Conservation (phyloP, 768 basidiomycete species). For the Dioszegia crocea region DNA sequence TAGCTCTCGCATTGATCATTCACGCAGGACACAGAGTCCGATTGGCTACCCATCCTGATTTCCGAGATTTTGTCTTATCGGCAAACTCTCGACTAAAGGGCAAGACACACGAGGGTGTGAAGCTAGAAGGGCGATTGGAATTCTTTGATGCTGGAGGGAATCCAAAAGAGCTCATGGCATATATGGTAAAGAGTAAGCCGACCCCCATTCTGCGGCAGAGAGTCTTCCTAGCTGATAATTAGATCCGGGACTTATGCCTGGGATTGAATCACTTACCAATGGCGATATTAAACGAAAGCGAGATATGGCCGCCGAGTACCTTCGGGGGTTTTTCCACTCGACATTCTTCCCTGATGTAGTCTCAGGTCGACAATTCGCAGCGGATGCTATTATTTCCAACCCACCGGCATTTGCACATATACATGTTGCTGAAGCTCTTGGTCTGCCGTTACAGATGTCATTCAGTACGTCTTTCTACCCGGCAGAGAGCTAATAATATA, state of each 20-base stretch:
- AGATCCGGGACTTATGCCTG: constrained; percentile 63
- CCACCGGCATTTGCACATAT: constrained; percentile 30
- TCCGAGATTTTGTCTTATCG: constrained; percentile 56
- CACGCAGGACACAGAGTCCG: constrained; percentile 58
- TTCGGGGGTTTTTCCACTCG: constrained; percentile 28
- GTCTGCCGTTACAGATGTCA: constrained; percentile 29
- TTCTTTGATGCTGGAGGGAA: constrained; percentile 62
- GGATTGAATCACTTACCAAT: constrained; percentile 57
- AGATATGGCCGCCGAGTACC: constrained; percentile 55
- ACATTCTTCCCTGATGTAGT: constrained; percentile 22
- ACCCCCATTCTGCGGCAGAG: too few relatives aligned
- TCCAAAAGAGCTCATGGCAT: constrained; percentile 62
- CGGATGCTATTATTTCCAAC: constrained; percentile 26
- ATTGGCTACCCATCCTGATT: constrained; percentile 59
- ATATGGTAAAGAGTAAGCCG: constrained; percentile 66
- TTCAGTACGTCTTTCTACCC: constrained; percentile 51
- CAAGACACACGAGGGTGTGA: constrained; percentile 32
- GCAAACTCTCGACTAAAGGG: constrained; percentile 25
- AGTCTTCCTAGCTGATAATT: neutral
- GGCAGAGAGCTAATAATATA: constrained; percentile 39
- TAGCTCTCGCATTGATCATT: constrained; percentile 54
- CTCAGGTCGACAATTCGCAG: constrained; percentile 21
- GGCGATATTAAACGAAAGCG: constrained; percentile 59
- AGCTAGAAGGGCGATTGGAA: constrained; percentile 49
- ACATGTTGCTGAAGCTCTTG: constrained; percentile 25